Base-by-base conservation (phyloP, 2,329 filamentous ascomycete species). In the Waltergamsia citrina region DNA sequence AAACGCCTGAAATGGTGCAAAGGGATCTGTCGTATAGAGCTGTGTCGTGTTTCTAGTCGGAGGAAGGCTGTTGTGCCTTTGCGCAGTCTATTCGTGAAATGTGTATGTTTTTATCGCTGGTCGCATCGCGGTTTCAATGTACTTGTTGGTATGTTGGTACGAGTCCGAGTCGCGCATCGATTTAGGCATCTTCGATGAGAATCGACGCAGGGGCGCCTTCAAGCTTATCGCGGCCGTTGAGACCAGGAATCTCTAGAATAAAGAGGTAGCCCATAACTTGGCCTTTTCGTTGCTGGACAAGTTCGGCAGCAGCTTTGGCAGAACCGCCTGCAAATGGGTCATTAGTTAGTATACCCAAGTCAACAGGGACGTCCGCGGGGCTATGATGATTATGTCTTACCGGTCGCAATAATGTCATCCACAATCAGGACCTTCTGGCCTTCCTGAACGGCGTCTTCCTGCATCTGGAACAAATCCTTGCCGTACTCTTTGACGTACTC, bases 331-430 rank as follows among this genome's bases (percentile, higher is more conserved):
- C 33, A 44, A 31, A 14, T 32, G 29, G 17, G 14, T 34, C 11
- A 32, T 27, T 25, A 26, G 17, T 22, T 24, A 19, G 31, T 17
- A 20, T 26, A 15, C 16, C 14, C 21, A n/a, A 12, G 10, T n/a
- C n/a, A n/a, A n/a, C n/a, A n/a, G n/a, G n/a, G n/a, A n/a, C n/a
- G n/a, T n/a, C n/a, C 12, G 29, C 11, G 18, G n/a, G n/a, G n/a
- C n/a, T 12, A 14, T 4, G 15, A 16, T 12, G 9, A 15, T n/a
- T n/a, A n/a, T n/a, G n/a, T 63, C 81, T 59, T 69, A 94, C 90
- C 90, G 44, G 92, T 98, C 37, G 92, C 92, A 65, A 98, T 96
- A 53, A 98, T 94, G 58, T 98, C 92, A 60, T 98, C 92, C 21
- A 98, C 87, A 44, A 98, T 74, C 41, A 98, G 67, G 38, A 94